Percentiles rank a stretch among this genome's conserved stretches.
These are phyloP conservation scores for Syzygium malaccense DNA, from an alignment of 441 rosid species.

Conservation along the genomic window DNA sequence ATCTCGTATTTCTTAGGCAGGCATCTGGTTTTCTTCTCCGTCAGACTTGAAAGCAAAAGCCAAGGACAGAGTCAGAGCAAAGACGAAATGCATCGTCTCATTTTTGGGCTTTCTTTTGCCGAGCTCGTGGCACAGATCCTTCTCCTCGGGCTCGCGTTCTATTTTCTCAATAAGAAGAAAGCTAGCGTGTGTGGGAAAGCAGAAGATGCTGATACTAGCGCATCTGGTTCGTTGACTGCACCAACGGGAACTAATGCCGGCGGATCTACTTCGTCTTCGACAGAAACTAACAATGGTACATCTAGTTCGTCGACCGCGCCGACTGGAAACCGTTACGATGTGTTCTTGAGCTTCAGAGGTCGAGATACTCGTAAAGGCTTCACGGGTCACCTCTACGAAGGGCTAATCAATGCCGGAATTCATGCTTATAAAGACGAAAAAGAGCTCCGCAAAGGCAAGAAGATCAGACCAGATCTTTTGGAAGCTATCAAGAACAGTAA, in stretches of 20 bases:
- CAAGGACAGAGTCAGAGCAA: too few relatives aligned
- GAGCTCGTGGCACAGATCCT: too few relatives aligned
- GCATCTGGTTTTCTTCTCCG: too few relatives aligned
- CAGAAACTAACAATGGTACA: neutral
- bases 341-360: neutral
- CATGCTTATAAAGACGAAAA: accelerated
- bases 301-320: neutral
- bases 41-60: too few relatives aligned
- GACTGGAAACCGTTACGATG: neutral
- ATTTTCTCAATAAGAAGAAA: too few relatives aligned
- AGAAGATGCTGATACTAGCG: neutral
- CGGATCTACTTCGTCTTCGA: neutral
- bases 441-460: neutral
- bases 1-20: too few relatives aligned
- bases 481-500: neutral
- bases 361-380: accelerated
- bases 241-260: neutral
- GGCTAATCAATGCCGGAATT: accelerated
- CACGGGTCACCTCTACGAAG: accelerated
- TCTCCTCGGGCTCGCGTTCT: too few relatives aligned
- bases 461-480: neutral
- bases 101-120: too few relatives aligned
- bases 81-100: too few relatives aligned
- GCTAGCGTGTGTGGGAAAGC: neutral
- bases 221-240: neutral